Conservation (phyloP, 306 rosid species). For the Quercus aquifolioides region DNA sequence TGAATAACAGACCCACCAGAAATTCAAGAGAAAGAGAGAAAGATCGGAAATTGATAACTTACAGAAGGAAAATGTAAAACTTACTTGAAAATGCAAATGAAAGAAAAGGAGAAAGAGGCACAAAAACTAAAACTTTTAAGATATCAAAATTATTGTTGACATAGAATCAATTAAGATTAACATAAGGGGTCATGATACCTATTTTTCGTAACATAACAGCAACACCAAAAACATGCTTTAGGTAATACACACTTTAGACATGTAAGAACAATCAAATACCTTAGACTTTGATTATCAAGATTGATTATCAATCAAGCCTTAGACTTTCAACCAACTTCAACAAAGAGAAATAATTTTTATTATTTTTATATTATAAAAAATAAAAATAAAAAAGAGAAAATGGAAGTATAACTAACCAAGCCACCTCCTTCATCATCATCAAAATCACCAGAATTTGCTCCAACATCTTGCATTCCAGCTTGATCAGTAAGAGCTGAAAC, state of each 20-base stretch:
- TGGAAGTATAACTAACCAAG: constrained; percentile 51
- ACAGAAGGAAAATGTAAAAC: neutral
- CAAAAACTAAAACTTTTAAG: neutral
- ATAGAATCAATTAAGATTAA: neutral
- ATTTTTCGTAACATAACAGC: too few species aligned
- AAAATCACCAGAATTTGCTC: constrained; percentile 80
- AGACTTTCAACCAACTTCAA: neutral
- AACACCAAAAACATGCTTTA: too few species aligned
- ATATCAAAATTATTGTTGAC: neutral
- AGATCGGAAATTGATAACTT: neutral
- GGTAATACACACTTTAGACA: too few species aligned
- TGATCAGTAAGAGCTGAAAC: constrained; percentile 92
- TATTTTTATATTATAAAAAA: neutral
- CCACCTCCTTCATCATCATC: constrained; percentile 94
- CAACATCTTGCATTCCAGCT: constrained; percentile 70
- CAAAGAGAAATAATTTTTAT: neutral
- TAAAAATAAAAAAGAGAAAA: neutral
- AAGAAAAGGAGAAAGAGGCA: neutral
- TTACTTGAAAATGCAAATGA: neutral
- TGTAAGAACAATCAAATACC: neutral
- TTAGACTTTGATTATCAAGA: too few species aligned
- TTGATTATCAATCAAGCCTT: neutral
- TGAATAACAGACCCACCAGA: neutral
- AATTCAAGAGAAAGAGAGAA: neutral
- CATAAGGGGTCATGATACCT: too few species aligned